These are phyloP conservation scores for Nymphaea colorata DNA, from an alignment of 164 flowering plant genomes.

Conservation along the genomic window DNA sequence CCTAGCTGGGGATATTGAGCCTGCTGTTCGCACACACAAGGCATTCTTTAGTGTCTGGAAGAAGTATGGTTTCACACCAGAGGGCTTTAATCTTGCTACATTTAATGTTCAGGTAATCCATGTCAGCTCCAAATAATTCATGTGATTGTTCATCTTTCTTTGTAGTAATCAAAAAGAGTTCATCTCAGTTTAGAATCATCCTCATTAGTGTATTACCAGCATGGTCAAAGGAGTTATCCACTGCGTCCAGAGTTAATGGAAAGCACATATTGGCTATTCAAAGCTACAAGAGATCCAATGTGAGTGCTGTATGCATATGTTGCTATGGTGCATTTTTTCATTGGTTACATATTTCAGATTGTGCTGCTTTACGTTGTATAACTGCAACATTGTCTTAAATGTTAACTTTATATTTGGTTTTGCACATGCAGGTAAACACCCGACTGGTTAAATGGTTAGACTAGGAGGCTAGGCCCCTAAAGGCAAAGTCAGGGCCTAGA, in stretches of 20 bases:
- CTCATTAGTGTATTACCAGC: constrained; percentile 26
- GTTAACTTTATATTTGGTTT: too few relatives aligned
- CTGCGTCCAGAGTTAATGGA: constrained; percentile 94
- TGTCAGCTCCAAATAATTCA: not conserved
- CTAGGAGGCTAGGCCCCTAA: too few relatives aligned
- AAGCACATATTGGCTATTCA: constrained; percentile 98
- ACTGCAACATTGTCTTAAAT: too few relatives aligned
- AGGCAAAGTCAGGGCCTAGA: too few relatives aligned
- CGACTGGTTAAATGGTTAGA: too few relatives aligned
- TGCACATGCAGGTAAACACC: too few relatives aligned
- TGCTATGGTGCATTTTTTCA: too few relatives aligned
- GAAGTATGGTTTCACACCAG: constrained; percentile 96
- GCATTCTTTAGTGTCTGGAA: constrained; percentile 98
- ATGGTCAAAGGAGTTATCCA: constrained; percentile 94
- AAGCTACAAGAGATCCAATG: constrained; percentile 95
- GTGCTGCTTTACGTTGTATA: too few relatives aligned
- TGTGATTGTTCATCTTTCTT: not conserved
- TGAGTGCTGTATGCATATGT: constrained; percentile 12
- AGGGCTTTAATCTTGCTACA: constrained; percentile 95
- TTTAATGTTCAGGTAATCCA: constrained; percentile 76
- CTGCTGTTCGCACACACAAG: constrained; percentile 86
- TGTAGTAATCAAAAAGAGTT: not conserved
- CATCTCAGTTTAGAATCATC: not conserved
- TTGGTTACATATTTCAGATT: too few relatives aligned
- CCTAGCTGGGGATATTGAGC: constrained; percentile 90